phyloP scores from a whole-genome alignment of 2,329 filamentous ascomycete genomes.

The Penicillium sp. region DNA sequence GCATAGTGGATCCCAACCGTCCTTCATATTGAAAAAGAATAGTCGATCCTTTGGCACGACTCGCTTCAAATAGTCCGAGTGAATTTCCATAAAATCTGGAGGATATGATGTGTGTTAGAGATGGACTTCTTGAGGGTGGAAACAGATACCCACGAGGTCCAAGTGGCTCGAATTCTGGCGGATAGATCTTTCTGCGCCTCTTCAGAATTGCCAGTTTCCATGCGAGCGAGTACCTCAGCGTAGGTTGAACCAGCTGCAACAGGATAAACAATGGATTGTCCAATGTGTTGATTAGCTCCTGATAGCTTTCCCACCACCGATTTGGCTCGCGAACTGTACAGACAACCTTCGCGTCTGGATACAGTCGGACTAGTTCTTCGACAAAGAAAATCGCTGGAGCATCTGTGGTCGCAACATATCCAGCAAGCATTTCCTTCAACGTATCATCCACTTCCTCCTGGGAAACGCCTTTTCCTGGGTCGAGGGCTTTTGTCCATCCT shows the following conservation, averaged over 20 bases:
- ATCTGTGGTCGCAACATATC: conserved; percentile 50
- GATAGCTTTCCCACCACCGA: conserved; percentile 37
- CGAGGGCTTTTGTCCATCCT: conserved; percentile 12
- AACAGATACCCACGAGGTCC: not conserved
- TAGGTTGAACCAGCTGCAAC: not conserved
- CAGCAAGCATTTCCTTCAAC: conserved; percentile 24
- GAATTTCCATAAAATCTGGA: conserved; percentile 3
- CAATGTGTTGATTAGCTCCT: conserved; percentile 2
- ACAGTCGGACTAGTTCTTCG: conserved; percentile 49
- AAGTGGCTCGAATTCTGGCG: not conserved
- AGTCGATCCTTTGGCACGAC: conserved; percentile 7
- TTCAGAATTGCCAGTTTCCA: conserved; percentile 2
- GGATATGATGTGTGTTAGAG: not conserved
- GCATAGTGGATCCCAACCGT: conserved; percentile 49
- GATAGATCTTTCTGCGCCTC: conserved; percentile 6
- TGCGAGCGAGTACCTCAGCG: not conserved
- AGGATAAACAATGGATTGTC: conserved; percentile 1
- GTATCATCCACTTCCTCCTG: not conserved
- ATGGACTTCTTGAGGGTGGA: too few relatives aligned
- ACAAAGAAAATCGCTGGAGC: conserved; percentile 44
- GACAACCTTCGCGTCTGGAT: conserved; percentile 52
- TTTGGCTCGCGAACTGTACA: conserved; percentile 42
- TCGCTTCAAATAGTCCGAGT: conserved; percentile 12
- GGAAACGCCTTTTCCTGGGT: conserved; percentile 2
- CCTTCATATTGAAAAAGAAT: conserved; percentile 18